These are phyloP conservation scores for Piloderma croceum DNA, from an alignment of 768 basidiomycete species.

Conservation along the genomic window DNA sequence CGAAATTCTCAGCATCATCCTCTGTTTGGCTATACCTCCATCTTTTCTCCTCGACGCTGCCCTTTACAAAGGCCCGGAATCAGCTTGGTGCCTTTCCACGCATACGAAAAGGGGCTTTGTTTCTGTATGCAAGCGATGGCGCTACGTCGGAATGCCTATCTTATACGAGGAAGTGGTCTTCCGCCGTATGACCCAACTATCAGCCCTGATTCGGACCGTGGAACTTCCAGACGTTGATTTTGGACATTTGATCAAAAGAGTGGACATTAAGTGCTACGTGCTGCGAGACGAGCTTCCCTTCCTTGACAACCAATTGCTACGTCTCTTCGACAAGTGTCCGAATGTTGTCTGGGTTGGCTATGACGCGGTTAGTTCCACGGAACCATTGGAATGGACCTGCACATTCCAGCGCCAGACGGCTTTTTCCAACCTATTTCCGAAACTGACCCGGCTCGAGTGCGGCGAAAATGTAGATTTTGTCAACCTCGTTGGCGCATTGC, in stretches of 20 bases:
- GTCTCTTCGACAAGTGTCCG: background rate
- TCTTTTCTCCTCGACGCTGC: conserved; percentile 16
- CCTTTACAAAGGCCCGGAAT: conserved; percentile 10
- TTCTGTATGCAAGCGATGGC: conserved; percentile 24
- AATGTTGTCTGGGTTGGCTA: background rate
- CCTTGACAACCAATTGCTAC: background rate
- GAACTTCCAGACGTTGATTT: background rate
- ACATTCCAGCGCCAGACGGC: background rate
- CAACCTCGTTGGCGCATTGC: background rate
- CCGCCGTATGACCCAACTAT: conserved; percentile 18
- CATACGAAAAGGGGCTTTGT: conserved; percentile 16
- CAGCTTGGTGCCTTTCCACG: conserved; percentile 19
- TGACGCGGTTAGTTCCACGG: background rate
- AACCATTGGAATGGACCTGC: background rate
- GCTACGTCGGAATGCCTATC: conserved; percentile 16
- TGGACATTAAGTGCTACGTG: background rate
- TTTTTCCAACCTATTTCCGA: background rate
- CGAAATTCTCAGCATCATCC: conserved; percentile 23
- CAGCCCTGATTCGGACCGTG: conserved; percentile 16
- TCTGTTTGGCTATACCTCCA: conserved; percentile 20
- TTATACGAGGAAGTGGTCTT: conserved; percentile 24
- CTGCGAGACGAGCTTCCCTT: background rate
- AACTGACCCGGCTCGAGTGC: background rate
- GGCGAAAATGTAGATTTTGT: background rate
- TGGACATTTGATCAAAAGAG: background rate